Evolutionary conservation across 352 stramenopile genomes (phyloP).

Genomic region (Phytopythium litorale): DNA sequence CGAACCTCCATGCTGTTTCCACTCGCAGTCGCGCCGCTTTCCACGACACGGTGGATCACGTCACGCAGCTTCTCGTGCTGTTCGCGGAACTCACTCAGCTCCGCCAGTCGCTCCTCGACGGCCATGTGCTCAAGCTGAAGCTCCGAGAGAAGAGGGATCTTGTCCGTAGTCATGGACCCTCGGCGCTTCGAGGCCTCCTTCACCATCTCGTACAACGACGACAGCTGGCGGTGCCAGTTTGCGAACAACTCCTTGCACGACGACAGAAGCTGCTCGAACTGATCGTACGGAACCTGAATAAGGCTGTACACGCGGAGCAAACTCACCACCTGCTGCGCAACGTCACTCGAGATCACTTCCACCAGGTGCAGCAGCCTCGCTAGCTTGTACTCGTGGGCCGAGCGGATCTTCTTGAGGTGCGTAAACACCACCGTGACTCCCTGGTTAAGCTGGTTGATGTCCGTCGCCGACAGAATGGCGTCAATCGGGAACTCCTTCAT

Average conservation of each 20-base stretch:
- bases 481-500: conserved; percentile 94
- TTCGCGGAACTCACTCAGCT: conserved; percentile 89
- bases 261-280: conserved; percentile 73
- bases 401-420: conserved; percentile 90
- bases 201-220: conserved; percentile 80
- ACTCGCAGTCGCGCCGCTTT: conserved; percentile 26
- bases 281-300: conserved; percentile 79
- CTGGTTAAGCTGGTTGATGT: conserved; percentile 80
- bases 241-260: conserved; percentile 84
- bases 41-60: conserved; percentile 86
- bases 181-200: conserved; percentile 86
- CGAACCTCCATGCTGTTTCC: conserved; percentile 32
- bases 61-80: conserved; percentile 89
- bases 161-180: conserved; percentile 79
- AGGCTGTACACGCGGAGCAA: conserved; percentile 80
- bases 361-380: conserved; percentile 73
- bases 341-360: conserved; percentile 85
- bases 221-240: conserved; percentile 84
- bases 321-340: conserved; percentile 78
- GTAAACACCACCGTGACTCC: conserved; percentile 81
- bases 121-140: conserved; percentile 82
- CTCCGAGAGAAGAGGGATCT: conserved; percentile 73
- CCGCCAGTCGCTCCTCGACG: conserved; percentile 84
- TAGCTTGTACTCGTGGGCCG: conserved; percentile 87
- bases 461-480: conserved; percentile 86